A percentile compares a stretch with the other conserved stretches of the same genome.
Conservation (phyloP, 768 basidiomycete genomes). For the Boletus sensibilis region DNA sequence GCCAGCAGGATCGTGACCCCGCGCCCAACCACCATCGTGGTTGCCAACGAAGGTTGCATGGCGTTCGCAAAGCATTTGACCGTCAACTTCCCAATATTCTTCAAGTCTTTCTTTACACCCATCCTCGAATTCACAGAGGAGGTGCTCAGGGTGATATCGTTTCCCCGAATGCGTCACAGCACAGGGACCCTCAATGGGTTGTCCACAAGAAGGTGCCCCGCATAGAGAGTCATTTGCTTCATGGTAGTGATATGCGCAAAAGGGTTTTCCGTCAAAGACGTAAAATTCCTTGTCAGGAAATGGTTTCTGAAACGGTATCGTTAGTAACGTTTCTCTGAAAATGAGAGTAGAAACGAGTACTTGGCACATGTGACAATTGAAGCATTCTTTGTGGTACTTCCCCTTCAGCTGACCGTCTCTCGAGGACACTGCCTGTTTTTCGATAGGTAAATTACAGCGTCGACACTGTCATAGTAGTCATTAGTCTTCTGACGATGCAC, state of each 20-base stretch:
- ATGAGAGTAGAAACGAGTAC: constrained; percentile 38
- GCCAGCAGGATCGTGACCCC: constrained; percentile 11
- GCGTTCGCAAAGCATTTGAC: constrained; percentile 81
- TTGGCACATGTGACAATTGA: constrained; percentile 83
- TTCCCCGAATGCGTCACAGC: constrained; percentile 80
- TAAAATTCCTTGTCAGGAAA: constrained; percentile 94
- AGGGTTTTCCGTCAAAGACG: constrained; percentile 85
- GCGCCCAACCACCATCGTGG: constrained; percentile 24
- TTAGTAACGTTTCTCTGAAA: constrained; percentile 1
- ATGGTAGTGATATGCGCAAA: constrained; percentile 92
- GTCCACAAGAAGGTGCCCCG: constrained; percentile 70
- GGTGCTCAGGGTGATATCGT: constrained; percentile 86
- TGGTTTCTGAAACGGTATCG: constrained; percentile 54
- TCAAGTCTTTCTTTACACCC: constrained; percentile 56
- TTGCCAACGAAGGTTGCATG: constrained; percentile 50
- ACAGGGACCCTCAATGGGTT: constrained; percentile 92
- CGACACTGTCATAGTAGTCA: constrained; percentile 59
- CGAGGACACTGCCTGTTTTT: constrained; percentile 87
- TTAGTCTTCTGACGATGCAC: constrained; percentile 1
- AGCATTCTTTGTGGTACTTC: constrained; percentile 91
- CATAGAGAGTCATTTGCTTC: constrained; percentile 90
- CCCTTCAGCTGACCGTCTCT: constrained; percentile 94
- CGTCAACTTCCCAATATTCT: constrained; percentile 90
- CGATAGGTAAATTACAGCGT: constrained; percentile 82
- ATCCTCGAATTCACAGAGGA: constrained; percentile 72